These are phyloP conservation scores for Hibiscus mutabilis DNA, from an alignment of 345 rosid species.

Conservation along the genomic window DNA sequence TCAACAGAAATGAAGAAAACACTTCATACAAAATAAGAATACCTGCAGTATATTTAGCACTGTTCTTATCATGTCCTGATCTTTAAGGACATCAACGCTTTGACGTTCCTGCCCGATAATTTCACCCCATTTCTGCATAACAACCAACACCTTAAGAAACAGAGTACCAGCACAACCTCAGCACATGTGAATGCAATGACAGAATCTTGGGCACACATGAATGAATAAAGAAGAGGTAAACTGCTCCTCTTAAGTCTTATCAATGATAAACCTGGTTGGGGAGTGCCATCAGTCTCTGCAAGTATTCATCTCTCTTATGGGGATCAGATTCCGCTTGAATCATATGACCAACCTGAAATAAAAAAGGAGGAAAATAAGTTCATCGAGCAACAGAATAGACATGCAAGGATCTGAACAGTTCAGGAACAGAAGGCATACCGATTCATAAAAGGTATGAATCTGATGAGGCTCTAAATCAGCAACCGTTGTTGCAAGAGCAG, in stretches of 20 bases:
- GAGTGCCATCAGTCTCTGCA: conserved; percentile 82
- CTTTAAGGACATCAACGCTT: conserved; percentile 85
- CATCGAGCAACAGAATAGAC: neutral
- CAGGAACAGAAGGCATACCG: conserved; percentile 40
- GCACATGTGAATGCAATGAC: neutral
- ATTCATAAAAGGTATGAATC: conserved; percentile 95
- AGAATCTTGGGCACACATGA: no score
- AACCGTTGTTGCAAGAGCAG: conserved; percentile 91
- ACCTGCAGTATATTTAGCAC: conserved; percentile 98
- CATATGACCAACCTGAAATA: conserved; percentile 85
- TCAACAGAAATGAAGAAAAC: neutral
- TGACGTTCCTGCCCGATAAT: conserved; percentile 92
- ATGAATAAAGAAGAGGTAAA: neutral
- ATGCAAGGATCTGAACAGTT: conserved; percentile 6
- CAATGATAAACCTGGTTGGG: conserved; percentile 70
- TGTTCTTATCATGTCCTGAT: conserved; percentile 77
- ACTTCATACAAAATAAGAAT: neutral
- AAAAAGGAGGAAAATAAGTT: neutral
- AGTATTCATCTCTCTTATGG: conserved; percentile 90
- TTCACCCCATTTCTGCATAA: conserved; percentile 89
- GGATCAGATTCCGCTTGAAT: conserved; percentile 97
- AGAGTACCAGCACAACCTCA: neutral
- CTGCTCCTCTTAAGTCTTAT: neutral
- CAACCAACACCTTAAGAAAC: conserved; percentile 16
- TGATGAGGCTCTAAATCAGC: conserved; percentile 98